Percentiles rank a stretch among this genome's conserved stretches.
Conservation (phyloP, 2,329 filamentous ascomycete genomes). For the Penicillium sp. region DNA sequence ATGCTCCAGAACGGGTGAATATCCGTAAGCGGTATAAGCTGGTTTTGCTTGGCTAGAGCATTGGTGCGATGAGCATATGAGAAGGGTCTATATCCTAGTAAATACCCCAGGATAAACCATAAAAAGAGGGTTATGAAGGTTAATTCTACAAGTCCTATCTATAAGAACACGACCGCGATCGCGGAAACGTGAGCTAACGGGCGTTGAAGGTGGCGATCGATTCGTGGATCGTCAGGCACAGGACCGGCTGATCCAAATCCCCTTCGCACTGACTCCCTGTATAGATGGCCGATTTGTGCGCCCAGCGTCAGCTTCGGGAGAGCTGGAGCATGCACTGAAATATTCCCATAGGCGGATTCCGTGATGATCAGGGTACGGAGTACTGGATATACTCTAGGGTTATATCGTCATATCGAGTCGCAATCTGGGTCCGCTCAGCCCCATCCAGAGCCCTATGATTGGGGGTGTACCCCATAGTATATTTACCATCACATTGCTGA, state of each 20-base stretch:
- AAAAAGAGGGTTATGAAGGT: too few species aligned
- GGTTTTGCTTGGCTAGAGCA: too few species aligned
- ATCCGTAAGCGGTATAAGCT: too few species aligned
- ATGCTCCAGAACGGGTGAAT: too few species aligned
- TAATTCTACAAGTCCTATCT: too few species aligned
- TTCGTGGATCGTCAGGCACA: slow-evolving; percentile 23
- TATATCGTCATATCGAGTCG: neutral
- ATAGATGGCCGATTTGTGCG: slow-evolving; percentile 21
- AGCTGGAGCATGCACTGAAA: slow-evolving; percentile 16
- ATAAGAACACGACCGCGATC: slow-evolving; percentile 2
- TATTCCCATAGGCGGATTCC: neutral
- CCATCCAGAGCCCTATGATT: neutral
- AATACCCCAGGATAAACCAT: too few species aligned
- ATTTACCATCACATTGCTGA: neutral
- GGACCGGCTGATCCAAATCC: slow-evolving; percentile 20
- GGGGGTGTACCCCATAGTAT: neutral
- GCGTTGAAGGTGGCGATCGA: slow-evolving; percentile 20
- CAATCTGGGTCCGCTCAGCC: neutral
- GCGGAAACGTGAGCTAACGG: slow-evolving; percentile 2
- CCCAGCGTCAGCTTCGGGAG: slow-evolving; percentile 20
- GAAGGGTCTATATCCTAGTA: too few species aligned
- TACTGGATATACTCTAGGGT: neutral
- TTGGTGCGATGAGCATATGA: too few species aligned
- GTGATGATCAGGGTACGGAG: neutral
- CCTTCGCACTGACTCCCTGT: slow-evolving; percentile 16